Conservation (phyloP, 2,329 filamentous ascomycete genomes). For the Dryadomyces quercus-mongolicae region DNA sequence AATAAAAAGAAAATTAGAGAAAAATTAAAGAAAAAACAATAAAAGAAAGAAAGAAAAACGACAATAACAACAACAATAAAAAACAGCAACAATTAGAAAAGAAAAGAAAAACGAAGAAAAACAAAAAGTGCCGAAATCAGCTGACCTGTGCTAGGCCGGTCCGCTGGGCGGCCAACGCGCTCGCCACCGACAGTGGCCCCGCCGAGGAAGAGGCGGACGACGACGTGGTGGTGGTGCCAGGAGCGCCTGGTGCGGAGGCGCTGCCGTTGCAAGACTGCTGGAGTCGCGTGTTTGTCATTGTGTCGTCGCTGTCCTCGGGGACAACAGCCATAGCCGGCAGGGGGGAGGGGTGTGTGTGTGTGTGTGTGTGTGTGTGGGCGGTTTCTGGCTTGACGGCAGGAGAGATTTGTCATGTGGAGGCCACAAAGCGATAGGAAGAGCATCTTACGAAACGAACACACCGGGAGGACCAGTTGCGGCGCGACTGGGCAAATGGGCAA, state of each 20-base stretch:
- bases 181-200: too few relatives aligned
- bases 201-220: too few relatives aligned
- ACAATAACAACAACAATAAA: background rate
- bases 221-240: background rate
- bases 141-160: background rate
- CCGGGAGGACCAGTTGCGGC: too few relatives aligned
- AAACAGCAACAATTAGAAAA: too few relatives aligned
- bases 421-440: too few relatives aligned
- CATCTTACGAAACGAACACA: too few relatives aligned
- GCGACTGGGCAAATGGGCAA: too few relatives aligned
- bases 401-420: too few relatives aligned
- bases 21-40: background rate
- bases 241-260: background rate
- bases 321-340: background rate
- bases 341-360: background rate
- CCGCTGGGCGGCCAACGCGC: background rate
- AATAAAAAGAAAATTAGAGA: background rate
- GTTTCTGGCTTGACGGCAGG: background rate
- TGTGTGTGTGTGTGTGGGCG: background rate
- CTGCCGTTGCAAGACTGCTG: background rate
- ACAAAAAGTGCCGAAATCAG: background rate
- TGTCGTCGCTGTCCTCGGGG: too few relatives aligned
- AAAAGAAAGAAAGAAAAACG: background rate
- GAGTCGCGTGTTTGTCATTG: background rate
- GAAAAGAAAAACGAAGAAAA: background rate